phyloP scores from a whole-genome alignment of 345 rosid species.

The Salix udensis region DNA sequence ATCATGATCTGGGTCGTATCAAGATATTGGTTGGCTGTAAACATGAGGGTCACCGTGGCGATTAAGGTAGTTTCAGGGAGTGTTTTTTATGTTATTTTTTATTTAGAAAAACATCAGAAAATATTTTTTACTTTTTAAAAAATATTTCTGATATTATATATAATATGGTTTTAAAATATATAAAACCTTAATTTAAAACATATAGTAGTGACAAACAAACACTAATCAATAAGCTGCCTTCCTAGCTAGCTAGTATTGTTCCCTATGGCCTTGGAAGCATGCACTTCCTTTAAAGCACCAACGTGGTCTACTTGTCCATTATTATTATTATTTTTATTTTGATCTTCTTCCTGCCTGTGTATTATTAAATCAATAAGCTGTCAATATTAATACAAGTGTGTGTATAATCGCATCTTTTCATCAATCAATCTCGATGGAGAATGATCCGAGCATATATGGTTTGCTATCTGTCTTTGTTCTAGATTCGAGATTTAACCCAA shows the following conservation, averaged over 20 bases:
- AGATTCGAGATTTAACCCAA: no score
- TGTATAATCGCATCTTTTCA: neutral
- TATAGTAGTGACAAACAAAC: no score
- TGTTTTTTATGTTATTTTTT: no score
- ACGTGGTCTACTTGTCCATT: slow-evolving; percentile 36
- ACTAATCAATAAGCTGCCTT: neutral
- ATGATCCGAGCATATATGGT: no score
- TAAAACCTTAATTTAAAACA: no score
- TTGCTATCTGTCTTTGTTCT: no score
- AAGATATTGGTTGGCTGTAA: slow-evolving; percentile 6
- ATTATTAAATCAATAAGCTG: neutral
- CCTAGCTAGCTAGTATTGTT: slow-evolving; percentile 12
- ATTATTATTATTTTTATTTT: no score
- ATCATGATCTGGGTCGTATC: slow-evolving; percentile 1
- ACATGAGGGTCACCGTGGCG: neutral
- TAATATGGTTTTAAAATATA: no score
- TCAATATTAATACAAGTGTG: neutral
- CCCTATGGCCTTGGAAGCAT: slow-evolving; percentile 19
- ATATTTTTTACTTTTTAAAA: no score
- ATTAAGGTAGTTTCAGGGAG: neutral
- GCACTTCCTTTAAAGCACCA: slow-evolving; percentile 4
- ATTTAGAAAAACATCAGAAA: no score
- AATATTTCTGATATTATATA: no score
- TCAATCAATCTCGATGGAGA: neutral
- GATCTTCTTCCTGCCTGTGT: neutral